Conservation (phyloP, 345 rosid genomes). For the Populus deltoides region DNA sequence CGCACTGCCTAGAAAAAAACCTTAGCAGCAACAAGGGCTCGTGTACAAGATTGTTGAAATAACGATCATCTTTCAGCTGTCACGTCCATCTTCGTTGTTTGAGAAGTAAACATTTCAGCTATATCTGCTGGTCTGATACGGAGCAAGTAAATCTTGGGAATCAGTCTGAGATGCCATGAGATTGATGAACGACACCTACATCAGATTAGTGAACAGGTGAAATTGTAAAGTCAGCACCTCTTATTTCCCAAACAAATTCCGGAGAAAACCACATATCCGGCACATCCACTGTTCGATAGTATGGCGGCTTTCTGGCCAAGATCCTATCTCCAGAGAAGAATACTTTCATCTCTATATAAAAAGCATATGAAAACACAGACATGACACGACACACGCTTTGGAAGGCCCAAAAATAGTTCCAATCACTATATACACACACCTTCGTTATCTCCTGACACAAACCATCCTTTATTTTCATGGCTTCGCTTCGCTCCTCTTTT, state of each 20-base stretch:
- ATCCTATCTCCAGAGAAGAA: conserved; percentile 61
- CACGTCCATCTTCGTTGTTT: conserved; percentile 68
- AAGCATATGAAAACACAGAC: conserved; percentile 88
- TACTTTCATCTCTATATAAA: conserved; percentile 84
- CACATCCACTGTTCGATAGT: conserved; percentile 68
- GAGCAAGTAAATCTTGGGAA: conserved; percentile 63
- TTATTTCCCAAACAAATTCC: conserved; percentile 75
- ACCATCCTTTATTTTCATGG: no score
- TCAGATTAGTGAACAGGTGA: conserved; percentile 81
- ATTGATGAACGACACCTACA: conserved; percentile 72
- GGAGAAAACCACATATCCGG: conserved; percentile 83
- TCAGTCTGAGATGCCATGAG: conserved; percentile 78
- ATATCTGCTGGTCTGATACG: conserved; percentile 50
- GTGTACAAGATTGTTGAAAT: neutral
- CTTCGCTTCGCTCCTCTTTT: no score
- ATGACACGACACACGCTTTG: conserved; percentile 89
- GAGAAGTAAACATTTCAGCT: conserved; percentile 72
- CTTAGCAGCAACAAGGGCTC: neutral
- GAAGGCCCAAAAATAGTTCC: conserved; percentile 33
- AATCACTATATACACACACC: no score
- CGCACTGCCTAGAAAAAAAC: neutral
- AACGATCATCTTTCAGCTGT: conserved; percentile 6
- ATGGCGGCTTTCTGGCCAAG: conserved; percentile 58
- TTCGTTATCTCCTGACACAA: no score
- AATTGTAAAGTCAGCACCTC: conserved; percentile 82